Percentiles rank a stretch among this genome's conserved stretches.
Evolutionary conservation across 192 early-diverging fungal genomes (phyloP).

Genomic region (Coemansia sp.): DNA sequence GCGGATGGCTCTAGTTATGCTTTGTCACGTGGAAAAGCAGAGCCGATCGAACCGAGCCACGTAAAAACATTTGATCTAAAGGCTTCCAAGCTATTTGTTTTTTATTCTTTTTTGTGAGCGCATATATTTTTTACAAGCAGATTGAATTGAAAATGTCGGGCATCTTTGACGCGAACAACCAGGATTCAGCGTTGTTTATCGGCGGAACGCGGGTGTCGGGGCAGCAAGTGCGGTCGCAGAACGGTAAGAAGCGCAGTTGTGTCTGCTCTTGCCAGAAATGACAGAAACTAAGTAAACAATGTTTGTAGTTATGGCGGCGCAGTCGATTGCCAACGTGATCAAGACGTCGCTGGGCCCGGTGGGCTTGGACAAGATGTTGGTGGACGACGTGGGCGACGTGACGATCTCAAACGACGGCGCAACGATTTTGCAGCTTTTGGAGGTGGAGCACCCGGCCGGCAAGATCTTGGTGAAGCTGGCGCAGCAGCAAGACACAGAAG

Average conservation of each 20-base stretch:
- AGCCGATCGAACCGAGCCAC: background rate
- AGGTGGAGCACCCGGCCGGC: constrained; percentile 98
- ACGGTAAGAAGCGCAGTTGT: constrained; percentile 65
- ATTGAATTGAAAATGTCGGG: constrained; percentile 34
- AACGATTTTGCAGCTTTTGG: constrained; percentile 93
- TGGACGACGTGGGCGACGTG: constrained; percentile 99
- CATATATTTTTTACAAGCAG: background rate
- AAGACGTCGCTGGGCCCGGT: constrained; percentile 98
- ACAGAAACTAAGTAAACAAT: background rate
- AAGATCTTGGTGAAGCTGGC: constrained; percentile 96
- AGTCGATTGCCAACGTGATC: constrained; percentile 97
- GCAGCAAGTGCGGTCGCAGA: constrained; percentile 86
- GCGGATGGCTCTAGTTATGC: no score
- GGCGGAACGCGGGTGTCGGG: constrained; percentile 90
- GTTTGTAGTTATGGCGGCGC: constrained; percentile 84
- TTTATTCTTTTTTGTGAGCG: background rate
- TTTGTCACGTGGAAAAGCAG: background rate
- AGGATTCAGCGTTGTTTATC: constrained; percentile 68
- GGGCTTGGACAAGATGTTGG: constrained; percentile 99
- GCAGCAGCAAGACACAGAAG: constrained; percentile 99
- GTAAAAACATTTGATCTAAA: background rate
- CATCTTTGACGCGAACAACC: constrained; percentile 52
- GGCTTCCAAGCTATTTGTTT: background rate
- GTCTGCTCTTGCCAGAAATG: background rate
- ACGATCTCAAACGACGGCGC: constrained; percentile 99